Percentiles rank a stretch among this genome's conserved stretches.
Evolutionary conservation across 78 protist genomes (phyloP).

Genomic region (Dictyostelium firmibasis): DNA sequence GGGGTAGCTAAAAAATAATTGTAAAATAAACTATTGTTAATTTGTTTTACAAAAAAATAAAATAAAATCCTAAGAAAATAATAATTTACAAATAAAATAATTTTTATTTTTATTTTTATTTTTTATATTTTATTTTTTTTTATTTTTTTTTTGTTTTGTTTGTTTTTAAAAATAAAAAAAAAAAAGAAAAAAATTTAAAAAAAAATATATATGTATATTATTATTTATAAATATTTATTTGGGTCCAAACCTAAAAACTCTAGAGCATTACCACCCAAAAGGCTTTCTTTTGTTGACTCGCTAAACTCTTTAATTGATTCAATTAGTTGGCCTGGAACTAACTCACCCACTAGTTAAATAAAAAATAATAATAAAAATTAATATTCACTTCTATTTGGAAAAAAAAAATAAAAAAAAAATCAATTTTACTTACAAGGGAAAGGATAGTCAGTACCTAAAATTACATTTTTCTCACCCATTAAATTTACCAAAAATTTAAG

Average conservation of each 20-base stretch:
- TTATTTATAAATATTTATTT: neutral
- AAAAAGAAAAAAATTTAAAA: too few species aligned
- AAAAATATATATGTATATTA: neutral
- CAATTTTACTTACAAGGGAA: slow-evolving; percentile 71
- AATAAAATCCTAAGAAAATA: too few species aligned
- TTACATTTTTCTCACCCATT: slow-evolving; percentile 83
- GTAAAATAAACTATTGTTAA: neutral
- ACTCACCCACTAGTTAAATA: slow-evolving; percentile 83
- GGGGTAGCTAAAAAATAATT: slow-evolving; percentile 12
- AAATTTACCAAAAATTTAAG: slow-evolving; percentile 81
- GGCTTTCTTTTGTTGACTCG: slow-evolving; percentile 14
- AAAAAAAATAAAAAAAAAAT: neutral
- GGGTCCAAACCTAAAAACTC: slow-evolving; percentile 61
- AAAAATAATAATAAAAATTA: slow-evolving; percentile 17
- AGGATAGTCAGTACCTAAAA: slow-evolving; percentile 91
- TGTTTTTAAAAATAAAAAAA: neutral
- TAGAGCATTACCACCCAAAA: slow-evolving; percentile 66
- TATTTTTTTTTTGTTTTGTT: neutral
- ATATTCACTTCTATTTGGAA: neutral
- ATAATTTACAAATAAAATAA: neutral
- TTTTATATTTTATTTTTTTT: neutral
- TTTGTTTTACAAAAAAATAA: too few species aligned
- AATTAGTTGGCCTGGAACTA: slow-evolving; percentile 86
- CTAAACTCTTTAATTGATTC: slow-evolving; percentile 55
- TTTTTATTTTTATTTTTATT: too few species aligned